Conservation (phyloP, 2,329 filamentous ascomycete genomes). For the Epicoccum nigrum region DNA sequence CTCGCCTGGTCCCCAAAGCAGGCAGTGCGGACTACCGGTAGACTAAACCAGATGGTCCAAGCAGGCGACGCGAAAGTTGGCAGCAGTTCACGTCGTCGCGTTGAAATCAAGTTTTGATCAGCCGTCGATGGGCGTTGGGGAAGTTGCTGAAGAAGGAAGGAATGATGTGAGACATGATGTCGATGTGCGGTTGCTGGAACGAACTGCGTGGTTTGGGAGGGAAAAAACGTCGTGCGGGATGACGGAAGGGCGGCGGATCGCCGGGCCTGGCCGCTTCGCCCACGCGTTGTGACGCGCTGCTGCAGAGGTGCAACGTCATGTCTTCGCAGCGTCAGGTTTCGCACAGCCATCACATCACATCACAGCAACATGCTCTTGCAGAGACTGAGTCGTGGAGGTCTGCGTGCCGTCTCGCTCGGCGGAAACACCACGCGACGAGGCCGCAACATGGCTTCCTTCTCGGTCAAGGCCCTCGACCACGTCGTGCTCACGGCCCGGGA, state of each 20-base stretch:
- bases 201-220: neutral
- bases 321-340: neutral
- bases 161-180: slow-evolving; percentile 3
- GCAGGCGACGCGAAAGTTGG: too few species aligned
- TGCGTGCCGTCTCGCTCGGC: neutral
- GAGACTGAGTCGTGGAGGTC: neutral
- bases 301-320: neutral
- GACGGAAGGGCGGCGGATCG: neutral
- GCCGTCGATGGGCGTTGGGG: too few species aligned
- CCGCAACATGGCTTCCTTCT: slow-evolving; percentile 4
- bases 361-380: neutral
- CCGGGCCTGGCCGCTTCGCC: slow-evolving; percentile 4
- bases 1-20: too few species aligned
- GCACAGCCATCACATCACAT: neutral
- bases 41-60: too few species aligned
- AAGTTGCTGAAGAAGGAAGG: too few species aligned
- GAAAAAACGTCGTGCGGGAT: slow-evolving; percentile 1
- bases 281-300: neutral
- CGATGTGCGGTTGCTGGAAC: neutral
- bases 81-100: too few species aligned
- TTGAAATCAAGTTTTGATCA: too few species aligned
- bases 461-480: slow-evolving; percentile 19
- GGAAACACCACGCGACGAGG: neutral
- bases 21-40: too few species aligned
- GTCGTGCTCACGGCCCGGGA: slow-evolving; percentile 14